Percentiles rank a stretch among this genome's conserved stretches.
phyloP scores from a whole-genome alignment of 495 filamentous ascomycete genomes.

The Penicillium cosmopolitanum region DNA sequence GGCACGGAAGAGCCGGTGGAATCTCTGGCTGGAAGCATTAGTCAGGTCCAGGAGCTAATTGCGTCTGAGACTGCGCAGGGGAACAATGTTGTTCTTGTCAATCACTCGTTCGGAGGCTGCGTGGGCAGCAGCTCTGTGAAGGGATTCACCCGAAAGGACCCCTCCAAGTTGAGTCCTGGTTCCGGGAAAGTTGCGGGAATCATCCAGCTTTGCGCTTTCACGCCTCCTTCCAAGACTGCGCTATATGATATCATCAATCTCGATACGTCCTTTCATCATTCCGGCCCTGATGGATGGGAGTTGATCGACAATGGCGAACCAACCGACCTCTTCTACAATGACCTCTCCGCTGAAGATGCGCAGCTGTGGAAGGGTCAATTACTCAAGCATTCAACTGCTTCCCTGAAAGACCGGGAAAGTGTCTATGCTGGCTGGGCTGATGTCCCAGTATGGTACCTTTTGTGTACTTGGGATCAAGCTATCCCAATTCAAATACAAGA shows the following conservation, averaged over 20 bases:
- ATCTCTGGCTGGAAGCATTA: constrained; percentile 5
- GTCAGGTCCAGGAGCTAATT: constrained; percentile 3
- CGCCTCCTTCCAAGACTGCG: background rate
- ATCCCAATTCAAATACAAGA: constrained; percentile 11
- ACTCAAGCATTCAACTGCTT: constrained; percentile 10
- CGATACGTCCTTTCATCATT: background rate
- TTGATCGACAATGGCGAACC: constrained; percentile 7
- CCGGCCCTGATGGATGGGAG: constrained; percentile 12
- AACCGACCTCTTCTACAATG: constrained; percentile 12
- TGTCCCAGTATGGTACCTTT: constrained; percentile 13
- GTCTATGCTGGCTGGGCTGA: constrained; percentile 16
- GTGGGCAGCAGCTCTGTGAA: constrained; percentile 8
- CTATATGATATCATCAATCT: constrained; percentile 8
- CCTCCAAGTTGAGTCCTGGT: background rate
- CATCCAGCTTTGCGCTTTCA: constrained; percentile 5
- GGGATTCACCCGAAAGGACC: constrained; percentile 4
- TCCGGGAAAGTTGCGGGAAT: constrained; percentile 3
- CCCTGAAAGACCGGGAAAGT: background rate
- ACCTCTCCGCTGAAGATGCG: constrained; percentile 8
- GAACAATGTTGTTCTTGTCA: constrained; percentile 6
- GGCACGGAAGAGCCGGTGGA: constrained; percentile 10
- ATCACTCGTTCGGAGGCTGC: constrained; percentile 9
- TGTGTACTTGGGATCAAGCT: constrained; percentile 6
- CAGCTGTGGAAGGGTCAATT: background rate
- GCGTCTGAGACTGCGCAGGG: background rate